Percentiles rank a stretch among this genome's conserved stretches.
These are phyloP conservation scores for Lenwebbia sp. DNA, from an alignment of 345 rosid genomes.

Conservation along the genomic window DNA sequence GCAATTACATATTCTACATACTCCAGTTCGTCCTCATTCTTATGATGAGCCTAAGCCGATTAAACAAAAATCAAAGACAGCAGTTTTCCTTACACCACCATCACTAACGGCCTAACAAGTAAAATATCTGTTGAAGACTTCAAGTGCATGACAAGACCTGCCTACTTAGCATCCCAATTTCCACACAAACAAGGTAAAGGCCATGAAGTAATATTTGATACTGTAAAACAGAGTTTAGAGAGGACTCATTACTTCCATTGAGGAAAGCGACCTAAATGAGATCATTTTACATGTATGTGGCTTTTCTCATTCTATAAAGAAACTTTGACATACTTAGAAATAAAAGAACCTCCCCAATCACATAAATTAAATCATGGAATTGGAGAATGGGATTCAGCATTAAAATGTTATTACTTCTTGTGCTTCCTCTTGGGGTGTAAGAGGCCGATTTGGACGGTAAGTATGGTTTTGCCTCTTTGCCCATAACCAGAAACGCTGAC, in stretches of 20 bases:
- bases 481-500: slow-evolving; percentile 94
- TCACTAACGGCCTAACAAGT: not conserved
- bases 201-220: not conserved
- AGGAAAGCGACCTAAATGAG: not conserved
- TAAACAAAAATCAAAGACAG: not conserved
- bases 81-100: not conserved
- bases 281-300: not conserved
- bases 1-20: not conserved
- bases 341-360: not conserved
- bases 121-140: not conserved
- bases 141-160: not conserved
- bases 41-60: not conserved
- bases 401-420: slow-evolving; percentile 41
- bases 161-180: not conserved
- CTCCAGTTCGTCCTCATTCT: not conserved
- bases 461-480: slow-evolving; percentile 97
- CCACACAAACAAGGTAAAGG: not conserved
- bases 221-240: not conserved
- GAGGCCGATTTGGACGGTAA: slow-evolving; percentile 87
- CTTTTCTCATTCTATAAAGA: not conserved
- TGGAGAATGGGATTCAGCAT: not conserved
- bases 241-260: not conserved
- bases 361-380: not conserved
- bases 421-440: slow-evolving; percentile 74
- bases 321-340: not conserved